A percentile compares a stretch with the other conserved stretches of the same genome.
phyloP scores from a whole-genome alignment of 805 yeast species.

The Myxozyma udenii region DNA sequence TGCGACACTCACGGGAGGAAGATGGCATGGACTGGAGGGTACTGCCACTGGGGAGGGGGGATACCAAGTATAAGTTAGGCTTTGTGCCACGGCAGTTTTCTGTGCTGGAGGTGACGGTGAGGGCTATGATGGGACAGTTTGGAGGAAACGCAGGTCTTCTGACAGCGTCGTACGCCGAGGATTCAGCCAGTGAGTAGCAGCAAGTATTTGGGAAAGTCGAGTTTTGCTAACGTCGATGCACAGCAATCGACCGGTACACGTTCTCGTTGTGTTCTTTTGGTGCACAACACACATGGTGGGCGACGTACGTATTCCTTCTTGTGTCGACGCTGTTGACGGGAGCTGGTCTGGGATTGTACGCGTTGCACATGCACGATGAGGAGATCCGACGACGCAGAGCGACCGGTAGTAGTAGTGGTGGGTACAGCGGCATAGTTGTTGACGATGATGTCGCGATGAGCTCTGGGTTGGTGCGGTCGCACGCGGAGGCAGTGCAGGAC shows the following conservation, averaged over 20 bases:
- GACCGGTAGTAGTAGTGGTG: background rate
- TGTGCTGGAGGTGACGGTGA: slow-evolving; percentile 56
- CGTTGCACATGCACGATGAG: background rate
- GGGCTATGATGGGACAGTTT: slow-evolving; percentile 95
- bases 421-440: background rate
- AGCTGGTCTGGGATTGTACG: background rate
- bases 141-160: slow-evolving; percentile 85
- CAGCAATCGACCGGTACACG: no score
- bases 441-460: background rate
- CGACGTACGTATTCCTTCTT: slow-evolving; percentile 10
- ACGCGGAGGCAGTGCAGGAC: background rate
- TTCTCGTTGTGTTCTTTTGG: slow-evolving; percentile 76
- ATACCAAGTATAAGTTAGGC: background rate
- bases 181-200: background rate
- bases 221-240: no score
- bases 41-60: slow-evolving; percentile 8
- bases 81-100: slow-evolving; percentile 4
- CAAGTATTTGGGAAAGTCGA: background rate
- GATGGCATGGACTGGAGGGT: slow-evolving; percentile 7
- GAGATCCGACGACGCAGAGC: background rate
- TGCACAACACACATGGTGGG: slow-evolving; percentile 97
- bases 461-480: background rate
- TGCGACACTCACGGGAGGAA: slow-evolving; percentile 7
- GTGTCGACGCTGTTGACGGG: background rate
- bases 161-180: slow-evolving; percentile 31